These are phyloP conservation scores for Didymella glomerata DNA, from an alignment of 2,329 filamentous ascomycete genomes.

Conservation along the genomic window DNA sequence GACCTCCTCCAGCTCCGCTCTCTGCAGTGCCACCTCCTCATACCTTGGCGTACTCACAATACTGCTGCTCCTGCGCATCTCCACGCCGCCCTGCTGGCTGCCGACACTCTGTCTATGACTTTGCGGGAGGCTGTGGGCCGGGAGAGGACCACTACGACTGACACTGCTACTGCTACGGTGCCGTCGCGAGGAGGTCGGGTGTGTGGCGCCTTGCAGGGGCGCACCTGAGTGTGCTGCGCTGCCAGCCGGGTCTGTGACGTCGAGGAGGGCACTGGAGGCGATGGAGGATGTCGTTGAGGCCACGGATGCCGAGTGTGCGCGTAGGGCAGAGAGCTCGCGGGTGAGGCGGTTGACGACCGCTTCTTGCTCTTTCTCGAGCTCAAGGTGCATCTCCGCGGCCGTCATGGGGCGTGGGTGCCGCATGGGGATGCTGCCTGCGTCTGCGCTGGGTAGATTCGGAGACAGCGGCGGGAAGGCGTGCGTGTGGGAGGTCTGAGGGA, in stretches of 20 bases:
- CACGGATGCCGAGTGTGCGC: constrained; percentile 71
- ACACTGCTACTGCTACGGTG: constrained; percentile 66
- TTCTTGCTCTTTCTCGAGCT: constrained; percentile 95
- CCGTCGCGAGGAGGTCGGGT: constrained; percentile 63
- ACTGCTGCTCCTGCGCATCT: constrained; percentile 41
- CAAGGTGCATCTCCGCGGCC: constrained; percentile 83
- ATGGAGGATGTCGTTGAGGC: constrained; percentile 67
- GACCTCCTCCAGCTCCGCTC: constrained; percentile 58
- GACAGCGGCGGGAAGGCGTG: constrained; percentile 50
- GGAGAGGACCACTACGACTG: constrained; percentile 48
- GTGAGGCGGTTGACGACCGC: constrained; percentile 93
- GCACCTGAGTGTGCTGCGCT: constrained; percentile 53
- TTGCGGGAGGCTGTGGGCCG: constrained; percentile 42
- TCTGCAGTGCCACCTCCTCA: constrained; percentile 56
- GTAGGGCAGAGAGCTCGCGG: constrained; percentile 85
- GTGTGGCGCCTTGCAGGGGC: constrained; percentile 56
- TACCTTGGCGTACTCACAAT: constrained; percentile 52
- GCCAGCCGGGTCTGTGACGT: constrained; percentile 55
- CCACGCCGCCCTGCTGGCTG: constrained; percentile 21
- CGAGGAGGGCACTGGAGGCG: constrained; percentile 58
- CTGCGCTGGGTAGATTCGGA: constrained; percentile 42
- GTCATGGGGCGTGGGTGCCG: constrained; percentile 89
- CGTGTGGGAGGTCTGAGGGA: constrained; percentile 37
- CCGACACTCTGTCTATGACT: constrained; percentile 46
- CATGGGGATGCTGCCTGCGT: constrained; percentile 69